Evolutionary conservation across 352 stramenopile species (phyloP), one percentile per base, ranked within the genome.

Genomic region (Pythium rishiriense): DNA sequence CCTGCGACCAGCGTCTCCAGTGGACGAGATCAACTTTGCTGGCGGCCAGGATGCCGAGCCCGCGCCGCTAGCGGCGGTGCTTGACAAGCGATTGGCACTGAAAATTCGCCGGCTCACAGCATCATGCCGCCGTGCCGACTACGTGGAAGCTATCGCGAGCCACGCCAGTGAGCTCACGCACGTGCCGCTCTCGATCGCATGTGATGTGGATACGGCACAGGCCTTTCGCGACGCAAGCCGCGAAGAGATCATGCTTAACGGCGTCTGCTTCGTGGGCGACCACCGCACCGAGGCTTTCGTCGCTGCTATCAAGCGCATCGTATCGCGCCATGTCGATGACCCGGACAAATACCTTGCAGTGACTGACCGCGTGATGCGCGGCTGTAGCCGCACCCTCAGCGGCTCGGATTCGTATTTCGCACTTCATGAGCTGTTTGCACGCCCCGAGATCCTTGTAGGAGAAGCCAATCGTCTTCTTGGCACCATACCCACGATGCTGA

Each of bases 401-500:
- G 84, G 81, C 39, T 78, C 79, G 11, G 84, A 91, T 69, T 90
- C 81, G 58, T 90, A 88, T 65, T 93, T 90, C 70, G 81, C 83
- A 11, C 70, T 89, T 19, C 64, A 88, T 53, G 79, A 93, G 58
- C 77, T 91, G 28, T 87, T 93, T 61, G 70, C 78, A 3, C 53
- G 55, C 31, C 69, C 81, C 11, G 72, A 87, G 15, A 65, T 90
- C 25, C 70, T 93, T 57, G 81, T 88, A 56, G 51, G 67, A 68
- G 37, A 14, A n/a, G 10, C 39, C 1, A 4, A 9, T 54, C 37
- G 17, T 21, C 26, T 22, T 39, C 14, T 25, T 2, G 8, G 49
- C 47, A 17, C 25, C 22, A 19, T 49, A 8, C 22, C 9, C 4
- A 39, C 14, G 8, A 19, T 19, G 4, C 28, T 65, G 43, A n/a